phyloP scores from a whole-genome alignment of 176 grass and related monocot genomes.

The Typha latifolia region DNA sequence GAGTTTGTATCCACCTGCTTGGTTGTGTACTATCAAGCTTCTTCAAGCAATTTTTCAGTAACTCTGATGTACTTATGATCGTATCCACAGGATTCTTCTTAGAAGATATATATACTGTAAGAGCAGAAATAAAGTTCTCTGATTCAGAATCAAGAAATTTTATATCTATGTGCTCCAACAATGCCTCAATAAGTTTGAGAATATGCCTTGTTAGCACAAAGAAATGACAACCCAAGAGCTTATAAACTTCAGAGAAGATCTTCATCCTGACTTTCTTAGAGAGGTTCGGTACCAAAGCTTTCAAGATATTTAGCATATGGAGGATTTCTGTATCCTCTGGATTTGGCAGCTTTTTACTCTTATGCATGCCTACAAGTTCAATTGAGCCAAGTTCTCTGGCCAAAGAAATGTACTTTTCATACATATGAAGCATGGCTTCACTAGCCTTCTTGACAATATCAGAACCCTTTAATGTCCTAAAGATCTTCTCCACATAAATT shows the following conservation, averaged over 20 bases:
- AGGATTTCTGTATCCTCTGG: conserved; percentile 30
- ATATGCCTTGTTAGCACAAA: conserved; percentile 50
- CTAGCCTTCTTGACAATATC: conserved; percentile 51
- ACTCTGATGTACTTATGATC: conserved; percentile 38
- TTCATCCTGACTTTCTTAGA: conserved; percentile 54
- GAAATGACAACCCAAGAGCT: conserved; percentile 43
- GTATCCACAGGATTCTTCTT: conserved; percentile 71
- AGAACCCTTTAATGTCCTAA: conserved; percentile 38
- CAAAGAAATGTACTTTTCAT: conserved; percentile 55
- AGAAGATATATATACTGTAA: conserved; percentile 52
- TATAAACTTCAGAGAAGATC: conserved; percentile 50
- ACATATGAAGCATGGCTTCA: conserved; percentile 39
- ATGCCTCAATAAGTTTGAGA: conserved; percentile 43
- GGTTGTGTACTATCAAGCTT: conserved; percentile 34
- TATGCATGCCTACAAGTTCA: conserved; percentile 25
- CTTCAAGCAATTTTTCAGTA: conserved; percentile 53
- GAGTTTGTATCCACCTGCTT: conserved; percentile 39
- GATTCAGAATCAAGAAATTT: conserved; percentile 43
- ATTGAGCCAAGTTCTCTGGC: conserved; percentile 19
- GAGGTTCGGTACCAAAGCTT: conserved; percentile 41
- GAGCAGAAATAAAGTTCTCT: conserved; percentile 39
- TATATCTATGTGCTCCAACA: conserved; percentile 48
- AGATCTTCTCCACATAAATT: conserved; percentile 52
- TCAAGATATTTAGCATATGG: conserved; percentile 54
- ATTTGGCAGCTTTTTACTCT: conserved; percentile 22